Conservation (phyloP, 1,284 basidiomycete genomes). For the Trichosporon faecale region DNA sequence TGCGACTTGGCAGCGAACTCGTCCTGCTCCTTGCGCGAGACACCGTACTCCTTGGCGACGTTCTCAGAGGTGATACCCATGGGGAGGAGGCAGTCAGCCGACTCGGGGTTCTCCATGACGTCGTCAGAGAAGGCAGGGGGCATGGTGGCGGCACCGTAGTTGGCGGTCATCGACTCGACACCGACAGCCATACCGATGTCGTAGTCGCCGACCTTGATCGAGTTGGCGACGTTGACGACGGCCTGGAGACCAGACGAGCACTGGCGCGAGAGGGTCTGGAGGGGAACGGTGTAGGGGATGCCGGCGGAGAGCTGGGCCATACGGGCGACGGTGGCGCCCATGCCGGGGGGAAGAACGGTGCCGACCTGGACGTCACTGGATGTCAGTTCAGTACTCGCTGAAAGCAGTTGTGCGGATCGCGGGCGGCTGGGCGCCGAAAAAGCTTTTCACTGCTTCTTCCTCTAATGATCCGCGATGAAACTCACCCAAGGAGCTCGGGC, state of each 20-base stretch:
- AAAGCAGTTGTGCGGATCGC: not conserved
- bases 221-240: constrained; percentile 82
- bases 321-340: constrained; percentile 84
- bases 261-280: constrained; percentile 91
- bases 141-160: constrained; percentile 70
- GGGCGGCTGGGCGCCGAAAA: not conserved
- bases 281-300: constrained; percentile 73
- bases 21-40: constrained; percentile 81
- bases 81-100: constrained; percentile 83
- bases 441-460: not conserved
- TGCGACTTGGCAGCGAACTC: constrained; percentile 75
- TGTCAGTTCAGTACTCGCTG: constrained; percentile 50
- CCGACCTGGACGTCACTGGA: constrained; percentile 82
- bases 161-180: constrained; percentile 92
- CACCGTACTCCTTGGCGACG: constrained; percentile 75
- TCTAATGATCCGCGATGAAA: not conserved
- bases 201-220: constrained; percentile 78
- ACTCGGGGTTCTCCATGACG: constrained; percentile 72
- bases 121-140: constrained; percentile 74
- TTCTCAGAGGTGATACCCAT: constrained; percentile 98
- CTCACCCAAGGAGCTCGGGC: constrained; percentile 48
- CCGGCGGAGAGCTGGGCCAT: constrained; percentile 93
- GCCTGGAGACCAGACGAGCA: constrained; percentile 90
- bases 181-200: constrained; percentile 94
- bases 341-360: constrained; percentile 88